These are phyloP conservation scores for Candida awuae DNA, from an alignment of 805 yeast species.

Conservation along the genomic window DNA sequence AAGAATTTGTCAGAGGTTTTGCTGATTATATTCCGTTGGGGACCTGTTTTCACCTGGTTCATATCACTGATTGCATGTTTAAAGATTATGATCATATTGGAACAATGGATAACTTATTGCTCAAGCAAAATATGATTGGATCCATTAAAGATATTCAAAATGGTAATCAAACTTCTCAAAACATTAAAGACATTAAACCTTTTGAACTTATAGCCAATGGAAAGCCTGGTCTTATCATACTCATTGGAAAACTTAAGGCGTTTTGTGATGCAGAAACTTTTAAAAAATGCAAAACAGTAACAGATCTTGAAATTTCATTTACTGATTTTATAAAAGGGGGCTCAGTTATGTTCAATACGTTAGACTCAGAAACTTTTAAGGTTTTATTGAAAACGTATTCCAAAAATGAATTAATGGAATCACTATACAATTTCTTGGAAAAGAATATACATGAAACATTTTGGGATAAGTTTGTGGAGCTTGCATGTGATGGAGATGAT, in stretches of 20 bases:
- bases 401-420: constrained; percentile 37
- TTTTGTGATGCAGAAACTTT: constrained; percentile 5
- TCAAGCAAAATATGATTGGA: background rate
- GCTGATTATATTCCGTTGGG: constrained; percentile 54
- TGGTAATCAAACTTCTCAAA: background rate
- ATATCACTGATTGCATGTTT: constrained; percentile 47
- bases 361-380: constrained; percentile 17
- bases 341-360: constrained; percentile 17
- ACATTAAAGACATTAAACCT: background rate
- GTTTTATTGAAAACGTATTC: constrained; percentile 11
- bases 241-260: constrained; percentile 1
- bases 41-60: constrained; percentile 45
- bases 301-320: constrained; percentile 6
- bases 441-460: constrained; percentile 54
- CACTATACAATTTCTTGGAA: constrained; percentile 68
- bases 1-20: constrained; percentile 45
- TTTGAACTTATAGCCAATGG: constrained; percentile 3
- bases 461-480: constrained; percentile 40
- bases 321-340: constrained; percentile 18
- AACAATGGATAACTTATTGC: background rate
- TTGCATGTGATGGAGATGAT: constrained; percentile 13
- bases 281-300: constrained; percentile 7
- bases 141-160: background rate
- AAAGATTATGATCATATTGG: constrained; percentile 28
- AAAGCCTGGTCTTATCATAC: background rate